Evolutionary conservation across 202 grass and related monocot species (phyloP).

Genomic region (Musa balbisiana): DNA sequence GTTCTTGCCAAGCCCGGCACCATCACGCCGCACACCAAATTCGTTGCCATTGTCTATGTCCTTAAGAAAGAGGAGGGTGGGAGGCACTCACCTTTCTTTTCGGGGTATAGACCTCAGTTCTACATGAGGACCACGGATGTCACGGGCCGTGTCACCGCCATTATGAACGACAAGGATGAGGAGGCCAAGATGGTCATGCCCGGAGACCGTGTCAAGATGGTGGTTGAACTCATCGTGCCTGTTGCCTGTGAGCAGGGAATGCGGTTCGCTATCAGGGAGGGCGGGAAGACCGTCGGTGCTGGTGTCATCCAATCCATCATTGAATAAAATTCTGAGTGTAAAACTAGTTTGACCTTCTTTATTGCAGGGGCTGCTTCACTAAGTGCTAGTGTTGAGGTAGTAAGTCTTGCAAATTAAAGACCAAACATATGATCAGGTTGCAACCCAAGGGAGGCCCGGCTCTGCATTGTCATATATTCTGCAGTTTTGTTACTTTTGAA

Average conservation of each 20-base stretch:
- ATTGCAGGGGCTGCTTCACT: too few species aligned
- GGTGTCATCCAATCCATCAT: slow-evolving; percentile 14
- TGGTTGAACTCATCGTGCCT: slow-evolving; percentile 8
- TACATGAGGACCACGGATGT: slow-evolving; percentile 18
- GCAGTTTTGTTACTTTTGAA: neutral
- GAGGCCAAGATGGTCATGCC: slow-evolving; percentile 20
- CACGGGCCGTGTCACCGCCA: slow-evolving; percentile 1
- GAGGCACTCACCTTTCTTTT: slow-evolving; percentile 12
- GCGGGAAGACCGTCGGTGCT: slow-evolving; percentile 2
- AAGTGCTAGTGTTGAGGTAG: too few species aligned
- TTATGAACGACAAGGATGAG: slow-evolving; percentile 21
- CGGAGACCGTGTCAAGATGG: slow-evolving; percentile 12
- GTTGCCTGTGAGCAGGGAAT: slow-evolving; percentile 14
- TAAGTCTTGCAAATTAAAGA: too few species aligned
- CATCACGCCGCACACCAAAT: slow-evolving; percentile 19
- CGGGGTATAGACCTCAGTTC: slow-evolving; percentile 9
- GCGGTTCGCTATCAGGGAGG: slow-evolving; percentile 14
- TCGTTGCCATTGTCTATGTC: slow-evolving; percentile 4
- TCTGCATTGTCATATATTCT: too few species aligned
- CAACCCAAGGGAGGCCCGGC: too few species aligned
- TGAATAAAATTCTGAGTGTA: neutral
- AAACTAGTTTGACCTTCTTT: neutral
- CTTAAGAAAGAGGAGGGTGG: slow-evolving; percentile 21
- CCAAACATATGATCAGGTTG: too few species aligned
- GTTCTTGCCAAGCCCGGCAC: slow-evolving; percentile 20